Evolutionary conservation across 208 protist species (phyloP).

Genomic region (Leishmania aethiopica): DNA sequence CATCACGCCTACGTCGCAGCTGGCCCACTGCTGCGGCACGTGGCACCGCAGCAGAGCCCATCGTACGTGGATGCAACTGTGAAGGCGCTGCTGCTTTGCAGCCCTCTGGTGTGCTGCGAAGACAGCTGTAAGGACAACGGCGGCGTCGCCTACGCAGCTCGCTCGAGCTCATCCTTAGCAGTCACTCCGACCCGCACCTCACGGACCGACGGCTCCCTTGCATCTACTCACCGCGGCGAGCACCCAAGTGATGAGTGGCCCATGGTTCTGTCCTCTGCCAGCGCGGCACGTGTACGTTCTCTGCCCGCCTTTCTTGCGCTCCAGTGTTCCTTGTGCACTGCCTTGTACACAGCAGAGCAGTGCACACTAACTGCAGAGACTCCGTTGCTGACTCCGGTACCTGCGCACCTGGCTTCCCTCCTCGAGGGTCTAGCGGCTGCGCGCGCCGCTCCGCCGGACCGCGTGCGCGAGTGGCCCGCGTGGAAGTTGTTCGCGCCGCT

Average conservation of each 20-base stretch:
- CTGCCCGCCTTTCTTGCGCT: constrained; percentile 11
- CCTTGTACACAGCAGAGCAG: not conserved
- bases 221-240: not conserved
- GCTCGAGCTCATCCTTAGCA: not conserved
- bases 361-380: not conserved
- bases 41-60: constrained; percentile 3
- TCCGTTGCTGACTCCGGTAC: not conserved
- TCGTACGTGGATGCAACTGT: constrained; percentile 24
- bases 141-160: not conserved
- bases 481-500: constrained; percentile 18
- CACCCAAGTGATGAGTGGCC: constrained; percentile 9
- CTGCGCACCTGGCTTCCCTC: not conserved
- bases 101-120: not conserved
- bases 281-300: not conserved
- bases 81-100: constrained; percentile 17
- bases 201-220: not conserved
- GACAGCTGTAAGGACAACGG: not conserved
- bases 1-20: constrained; percentile 27
- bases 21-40: constrained; percentile 9
- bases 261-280: constrained; percentile 27
- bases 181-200: not conserved
- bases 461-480: constrained; percentile 17
- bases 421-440: constrained; percentile 7
- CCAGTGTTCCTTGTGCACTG: constrained; percentile 11
- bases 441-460: not conserved